A percentile compares a stretch with the other conserved stretches of the same genome.
phyloP scores from a whole-genome alignment of 2,329 filamentous ascomycete genomes.

The Ceratocystis cubensis region DNA sequence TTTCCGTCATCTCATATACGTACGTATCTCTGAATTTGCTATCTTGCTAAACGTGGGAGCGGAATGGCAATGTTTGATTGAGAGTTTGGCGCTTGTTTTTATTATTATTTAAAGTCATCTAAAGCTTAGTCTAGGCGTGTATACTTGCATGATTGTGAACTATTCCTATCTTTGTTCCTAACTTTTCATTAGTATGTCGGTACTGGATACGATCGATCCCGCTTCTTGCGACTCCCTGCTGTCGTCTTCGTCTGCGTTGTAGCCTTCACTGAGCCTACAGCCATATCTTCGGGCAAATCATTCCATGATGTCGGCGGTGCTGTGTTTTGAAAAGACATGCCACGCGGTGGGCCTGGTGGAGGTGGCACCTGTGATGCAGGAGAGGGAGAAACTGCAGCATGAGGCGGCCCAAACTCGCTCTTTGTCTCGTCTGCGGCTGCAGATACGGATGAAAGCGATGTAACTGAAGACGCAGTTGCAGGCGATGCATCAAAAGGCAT shows the following conservation, averaged over 20 bases:
- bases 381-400: background rate
- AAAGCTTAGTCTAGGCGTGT: too few species aligned
- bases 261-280: slow-evolving; percentile 26
- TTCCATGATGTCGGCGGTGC: slow-evolving; percentile 53
- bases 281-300: slow-evolving; percentile 50
- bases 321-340: slow-evolving; percentile 45
- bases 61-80: too few species aligned
- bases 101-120: too few species aligned
- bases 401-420: background rate
- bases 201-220: slow-evolving; percentile 48
- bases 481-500: slow-evolving; percentile 22
- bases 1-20: slow-evolving; percentile 28
- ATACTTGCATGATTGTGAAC: background rate
- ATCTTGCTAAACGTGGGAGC: background rate
- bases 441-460: slow-evolving; percentile 24
- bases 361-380: background rate
- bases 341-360: slow-evolving; percentile 23
- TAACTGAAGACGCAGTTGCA: slow-evolving; percentile 27
- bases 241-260: slow-evolving; percentile 39
- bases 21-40: background rate
- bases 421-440: slow-evolving; percentile 1
- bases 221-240: slow-evolving; percentile 37
- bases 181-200: slow-evolving; percentile 38
- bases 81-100: too few species aligned
- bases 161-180: background rate